Evolutionary conservation across 768 basidiomycete species (phyloP).

Genomic region (Lactifluus subvellereus): DNA sequence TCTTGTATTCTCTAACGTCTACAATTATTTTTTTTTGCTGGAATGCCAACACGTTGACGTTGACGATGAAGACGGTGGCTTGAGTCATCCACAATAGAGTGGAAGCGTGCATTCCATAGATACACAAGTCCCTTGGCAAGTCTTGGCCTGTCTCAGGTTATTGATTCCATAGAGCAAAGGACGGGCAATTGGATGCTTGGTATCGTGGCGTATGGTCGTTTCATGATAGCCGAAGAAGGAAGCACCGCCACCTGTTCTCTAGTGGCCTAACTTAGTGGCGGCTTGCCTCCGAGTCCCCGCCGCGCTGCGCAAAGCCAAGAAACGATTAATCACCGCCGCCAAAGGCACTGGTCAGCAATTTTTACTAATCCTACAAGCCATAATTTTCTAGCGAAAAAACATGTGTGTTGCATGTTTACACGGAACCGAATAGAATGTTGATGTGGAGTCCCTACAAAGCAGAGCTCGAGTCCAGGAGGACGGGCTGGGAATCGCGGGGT

Average conservation of each 20-base stretch:
- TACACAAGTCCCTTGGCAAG: not conserved
- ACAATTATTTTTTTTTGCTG: not conserved
- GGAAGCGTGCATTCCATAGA: not conserved
- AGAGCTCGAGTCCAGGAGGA: not conserved
- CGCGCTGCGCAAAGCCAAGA: not conserved
- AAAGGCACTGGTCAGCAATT: not conserved
- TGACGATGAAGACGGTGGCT: not conserved
- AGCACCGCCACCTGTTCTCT: not conserved
- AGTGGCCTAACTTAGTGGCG: not conserved
- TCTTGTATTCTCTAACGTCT: constrained; percentile 11
- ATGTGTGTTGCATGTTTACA: not conserved
- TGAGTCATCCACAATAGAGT: not conserved
- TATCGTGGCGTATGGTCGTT: not conserved
- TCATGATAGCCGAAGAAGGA: not conserved
- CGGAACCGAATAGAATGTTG: not conserved
- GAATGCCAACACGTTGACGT: not conserved
- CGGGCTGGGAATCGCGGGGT: not conserved
- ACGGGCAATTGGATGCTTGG: not conserved
- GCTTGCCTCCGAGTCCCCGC: too few species aligned
- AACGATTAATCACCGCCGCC: not conserved
- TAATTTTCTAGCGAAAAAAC: not conserved
- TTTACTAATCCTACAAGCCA: too few species aligned
- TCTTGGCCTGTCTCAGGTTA: not conserved
- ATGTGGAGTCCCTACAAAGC: not conserved
- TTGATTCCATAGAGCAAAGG: not conserved